Base-by-base conservation (phyloP, 208 protist species). In the Trypanosomatidae sp. region DNA sequence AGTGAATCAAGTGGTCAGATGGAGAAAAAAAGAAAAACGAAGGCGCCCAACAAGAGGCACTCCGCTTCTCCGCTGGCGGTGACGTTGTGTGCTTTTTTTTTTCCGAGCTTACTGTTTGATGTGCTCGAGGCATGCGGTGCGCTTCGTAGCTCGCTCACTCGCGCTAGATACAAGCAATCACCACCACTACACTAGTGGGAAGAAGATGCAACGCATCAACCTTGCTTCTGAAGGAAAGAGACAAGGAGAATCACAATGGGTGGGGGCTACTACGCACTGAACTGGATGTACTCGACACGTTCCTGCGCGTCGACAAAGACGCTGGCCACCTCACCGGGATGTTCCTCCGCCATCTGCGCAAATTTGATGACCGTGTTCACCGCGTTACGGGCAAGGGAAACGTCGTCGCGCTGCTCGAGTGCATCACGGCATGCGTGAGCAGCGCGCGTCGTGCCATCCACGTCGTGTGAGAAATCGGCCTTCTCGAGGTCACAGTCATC, bases 281-380 rank as follows among this genome's bases (percentile, higher is more conserved):
- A 81, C 15, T 71, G 56, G 3, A 87, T 50, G 66, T 80, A 80
- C 62, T 83, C 79, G 25, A 36, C 49, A 2, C 65, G 62, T 19
- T 49, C 53, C 8, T 30, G 4, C 15, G 25, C 56, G 39, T 87
- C 74, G 30, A 59, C 43, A 30, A 73, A 74, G 28, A 81, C 74
- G 2, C 46, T 66, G 36, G 60, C 79, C 50, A 59, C 52, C 22
- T 75, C 65, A 15, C 66, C 64, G 5, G 79, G 68, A 62, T 87
- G 74, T 43, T 74, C 68, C 58, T 77, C 56, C 8, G 69, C 52
- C 52, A 84, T 22, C 47, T 76, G 75, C 44, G 71, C 69, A 60
- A 78, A 60, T 50, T 56, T 66, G 39, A 87, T 70, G n/a, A 87
- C 76, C 28, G 83, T 79, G 50, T 72, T 65, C 30, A 83, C 71